These are phyloP conservation scores for Austroboletus festivus DNA, from an alignment of 768 basidiomycete genomes.

Conservation along the genomic window DNA sequence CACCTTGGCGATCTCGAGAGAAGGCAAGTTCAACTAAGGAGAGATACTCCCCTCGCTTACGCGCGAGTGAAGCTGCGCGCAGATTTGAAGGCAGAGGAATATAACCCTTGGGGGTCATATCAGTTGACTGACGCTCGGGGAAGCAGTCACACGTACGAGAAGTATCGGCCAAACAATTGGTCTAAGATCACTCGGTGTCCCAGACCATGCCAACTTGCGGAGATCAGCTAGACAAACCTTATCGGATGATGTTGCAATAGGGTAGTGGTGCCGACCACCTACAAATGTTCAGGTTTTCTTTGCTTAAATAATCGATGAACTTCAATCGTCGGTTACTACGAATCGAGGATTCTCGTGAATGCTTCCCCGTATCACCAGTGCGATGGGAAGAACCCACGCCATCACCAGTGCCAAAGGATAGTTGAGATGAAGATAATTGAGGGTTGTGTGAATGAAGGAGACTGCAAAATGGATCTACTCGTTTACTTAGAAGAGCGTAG, in stretches of 20 bases:
- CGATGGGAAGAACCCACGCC: conserved; percentile 12
- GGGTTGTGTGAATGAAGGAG: conserved; percentile 37
- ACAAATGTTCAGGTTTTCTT: conserved; percentile 83
- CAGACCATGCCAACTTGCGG: conserved; percentile 91
- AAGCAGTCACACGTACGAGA: conserved; percentile 54
- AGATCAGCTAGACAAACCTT: conserved; percentile 56
- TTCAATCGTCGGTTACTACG: conserved; percentile 75
- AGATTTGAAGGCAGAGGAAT: conserved; percentile 80
- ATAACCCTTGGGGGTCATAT: conserved; percentile 66
- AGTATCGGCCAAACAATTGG: conserved; percentile 94
- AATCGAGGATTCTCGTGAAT: conserved; percentile 73
- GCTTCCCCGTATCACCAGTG: conserved; percentile 47
- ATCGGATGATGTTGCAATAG: conserved; percentile 4
- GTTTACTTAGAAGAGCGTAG: conserved; percentile 30
- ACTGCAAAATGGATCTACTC: conserved; percentile 58
- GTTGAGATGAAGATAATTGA: conserved; percentile 3
- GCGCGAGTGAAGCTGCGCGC: conserved; percentile 70
- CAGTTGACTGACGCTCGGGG: conserved; percentile 1
- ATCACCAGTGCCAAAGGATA: conserved; percentile 5
- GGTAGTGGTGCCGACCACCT: conserved; percentile 25
- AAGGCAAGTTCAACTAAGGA: conserved; percentile 90
- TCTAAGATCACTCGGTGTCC: conserved; percentile 82
- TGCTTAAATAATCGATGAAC: conserved; percentile 74
- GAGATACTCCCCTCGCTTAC: conserved; percentile 90
- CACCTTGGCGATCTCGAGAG: conserved; percentile 74